Evolutionary conservation across 1,139 yeast genomes (phyloP).

Genomic region (Kodamaea suecica): DNA sequence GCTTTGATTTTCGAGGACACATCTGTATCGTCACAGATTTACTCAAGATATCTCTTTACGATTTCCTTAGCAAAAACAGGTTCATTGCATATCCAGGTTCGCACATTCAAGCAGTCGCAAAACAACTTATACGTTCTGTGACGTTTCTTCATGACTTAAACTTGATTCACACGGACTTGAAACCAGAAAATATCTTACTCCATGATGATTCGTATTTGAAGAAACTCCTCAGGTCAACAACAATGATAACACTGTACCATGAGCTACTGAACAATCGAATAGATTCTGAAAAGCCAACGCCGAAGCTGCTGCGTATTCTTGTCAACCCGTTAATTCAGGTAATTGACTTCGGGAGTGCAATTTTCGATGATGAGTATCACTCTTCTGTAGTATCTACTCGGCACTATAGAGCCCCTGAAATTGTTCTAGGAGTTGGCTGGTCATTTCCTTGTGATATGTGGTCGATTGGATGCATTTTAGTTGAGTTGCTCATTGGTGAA

Average conservation of each 20-base stretch:
- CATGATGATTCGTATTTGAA: constrained; percentile 52
- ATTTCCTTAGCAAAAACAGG: constrained; percentile 76
- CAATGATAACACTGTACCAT: constrained; percentile 33
- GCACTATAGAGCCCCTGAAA: constrained; percentile 97
- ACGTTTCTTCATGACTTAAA: constrained; percentile 87
- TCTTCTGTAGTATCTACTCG: constrained; percentile 89
- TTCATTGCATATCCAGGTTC: constrained; percentile 74
- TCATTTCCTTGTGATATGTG: constrained; percentile 90
- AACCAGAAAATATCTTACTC: constrained; percentile 89
- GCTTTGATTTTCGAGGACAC: constrained; percentile 91
- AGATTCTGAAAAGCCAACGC: constrained; percentile 19
- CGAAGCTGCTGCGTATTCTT: constrained; percentile 50
- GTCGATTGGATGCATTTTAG: constrained; percentile 93
- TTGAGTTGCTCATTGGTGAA: constrained; percentile 92
- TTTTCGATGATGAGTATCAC: constrained; percentile 92
- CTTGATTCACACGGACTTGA: constrained; percentile 89
- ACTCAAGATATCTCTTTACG: constrained; percentile 80
- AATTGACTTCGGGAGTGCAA: constrained; percentile 95
- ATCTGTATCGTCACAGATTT: constrained; percentile 91
- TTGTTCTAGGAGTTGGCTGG: constrained; percentile 92
- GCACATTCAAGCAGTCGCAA: constrained; percentile 86
- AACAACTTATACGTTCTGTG: constrained; percentile 81
- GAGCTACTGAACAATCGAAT: constrained; percentile 20
- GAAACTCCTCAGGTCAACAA: constrained; percentile 33
- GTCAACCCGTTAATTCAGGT: constrained; percentile 79